Percentiles rank a stretch among this genome's conserved stretches.
These are phyloP conservation scores for Avena sativa DNA, from an alignment of 176 grass and related monocot species.

Conservation along the genomic window DNA sequence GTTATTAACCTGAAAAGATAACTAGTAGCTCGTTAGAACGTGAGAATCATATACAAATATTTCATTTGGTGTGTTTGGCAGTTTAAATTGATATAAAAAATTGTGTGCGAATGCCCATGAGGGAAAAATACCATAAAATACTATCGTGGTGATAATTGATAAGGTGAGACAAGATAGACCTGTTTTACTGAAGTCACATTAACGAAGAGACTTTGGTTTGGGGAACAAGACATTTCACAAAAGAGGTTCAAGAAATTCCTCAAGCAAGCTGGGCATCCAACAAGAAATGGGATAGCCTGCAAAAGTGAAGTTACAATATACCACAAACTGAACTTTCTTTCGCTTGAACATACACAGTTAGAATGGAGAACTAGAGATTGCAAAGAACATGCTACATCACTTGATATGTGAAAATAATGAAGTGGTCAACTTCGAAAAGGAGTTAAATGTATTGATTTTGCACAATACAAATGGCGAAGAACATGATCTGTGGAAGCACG, in stretches of 20 bases:
- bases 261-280: slow-evolving; percentile 97
- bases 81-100: slow-evolving; percentile 33
- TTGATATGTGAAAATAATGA: slow-evolving; percentile 33
- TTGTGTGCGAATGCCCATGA: neutral
- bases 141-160: neutral
- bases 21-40: slow-evolving; percentile 32
- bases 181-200: slow-evolving; percentile 90
- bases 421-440: slow-evolving; percentile 11
- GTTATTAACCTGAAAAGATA: slow-evolving; percentile 74
- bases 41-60: slow-evolving; percentile 3
- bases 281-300: slow-evolving; percentile 98
- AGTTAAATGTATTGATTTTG: neutral
- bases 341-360: slow-evolving; percentile 26
- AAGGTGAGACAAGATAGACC: slow-evolving; percentile 56
- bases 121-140: slow-evolving; percentile 18
- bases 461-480: slow-evolving; percentile 21
- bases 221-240: slow-evolving; percentile 96
- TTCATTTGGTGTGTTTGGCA: slow-evolving; percentile 12
- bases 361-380: slow-evolving; percentile 10
- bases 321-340: slow-evolving; percentile 6
- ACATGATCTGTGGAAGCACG: slow-evolving; percentile 10
- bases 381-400: slow-evolving; percentile 39
- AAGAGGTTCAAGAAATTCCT: slow-evolving; percentile 98
- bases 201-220: slow-evolving; percentile 94
- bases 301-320: slow-evolving; percentile 41